Conservation (phyloP, 129 eudicot species). For the Centrapalus pauciflorus region DNA sequence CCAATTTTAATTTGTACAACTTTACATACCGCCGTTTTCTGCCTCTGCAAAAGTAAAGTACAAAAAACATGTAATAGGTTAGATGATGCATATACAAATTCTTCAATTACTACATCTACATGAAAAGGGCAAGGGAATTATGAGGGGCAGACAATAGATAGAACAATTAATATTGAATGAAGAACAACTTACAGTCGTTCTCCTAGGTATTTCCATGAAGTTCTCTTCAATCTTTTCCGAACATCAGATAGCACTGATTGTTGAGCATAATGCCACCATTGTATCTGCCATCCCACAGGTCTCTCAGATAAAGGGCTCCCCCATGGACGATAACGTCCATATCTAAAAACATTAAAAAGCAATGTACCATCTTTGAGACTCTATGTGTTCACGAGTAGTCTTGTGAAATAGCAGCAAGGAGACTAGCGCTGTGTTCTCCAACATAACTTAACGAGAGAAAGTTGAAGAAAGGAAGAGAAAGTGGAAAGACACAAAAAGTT, state of each 20-base stretch:
- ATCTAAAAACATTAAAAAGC: slow-evolving; percentile 38
- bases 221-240: slow-evolving; percentile 63
- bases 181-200: slow-evolving; percentile 72
- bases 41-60: slow-evolving; percentile 43
- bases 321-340: slow-evolving; percentile 97
- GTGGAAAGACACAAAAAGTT: too few species aligned
- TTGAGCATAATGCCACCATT: slow-evolving; percentile 98
- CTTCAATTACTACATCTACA: neutral
- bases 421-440: too few species aligned
- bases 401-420: slow-evolving; percentile 5
- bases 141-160: neutral
- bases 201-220: slow-evolving; percentile 85
- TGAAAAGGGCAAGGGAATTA: neutral
- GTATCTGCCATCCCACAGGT: slow-evolving; percentile 73
- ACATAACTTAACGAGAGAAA: too few species aligned
- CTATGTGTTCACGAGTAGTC: neutral
- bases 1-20: slow-evolving; percentile 78
- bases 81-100: neutral
- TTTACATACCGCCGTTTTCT: slow-evolving; percentile 71
- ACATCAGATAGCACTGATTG: slow-evolving; percentile 84
- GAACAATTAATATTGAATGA: neutral
- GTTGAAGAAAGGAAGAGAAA: too few species aligned
- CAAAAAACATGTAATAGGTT: neutral
- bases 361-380: slow-evolving; percentile 2
- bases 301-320: slow-evolving; percentile 52